phyloP scores from a whole-genome alignment of 2,329 filamentous ascomycete genomes.

The Fusarium sp. region DNA sequence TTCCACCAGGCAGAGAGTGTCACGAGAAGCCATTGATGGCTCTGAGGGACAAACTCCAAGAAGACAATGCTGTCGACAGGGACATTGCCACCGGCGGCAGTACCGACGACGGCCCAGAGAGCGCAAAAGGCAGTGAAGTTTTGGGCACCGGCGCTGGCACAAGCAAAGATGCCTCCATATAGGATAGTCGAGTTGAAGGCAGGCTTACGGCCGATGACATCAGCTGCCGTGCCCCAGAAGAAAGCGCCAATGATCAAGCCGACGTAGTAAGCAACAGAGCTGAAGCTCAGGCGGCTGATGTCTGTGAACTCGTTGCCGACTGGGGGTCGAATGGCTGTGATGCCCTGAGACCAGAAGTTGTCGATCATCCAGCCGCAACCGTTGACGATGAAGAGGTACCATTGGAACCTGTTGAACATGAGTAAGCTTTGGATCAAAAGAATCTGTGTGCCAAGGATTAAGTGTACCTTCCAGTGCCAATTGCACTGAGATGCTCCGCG shows the following conservation, averaged over 20 bases:
- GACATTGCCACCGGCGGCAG: conserved; percentile 56
- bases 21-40: conserved; percentile 57
- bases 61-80: conserved; percentile 61
- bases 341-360: conserved; percentile 55
- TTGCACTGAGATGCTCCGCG: conserved; percentile 44
- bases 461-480: conserved; percentile 51
- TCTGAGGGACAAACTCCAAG: conserved; percentile 57
- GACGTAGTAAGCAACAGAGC: conserved; percentile 49
- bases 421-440: background rate
- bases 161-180: conserved; percentile 64
- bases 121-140: conserved; percentile 67
- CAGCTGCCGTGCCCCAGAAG: conserved; percentile 57
- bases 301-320: conserved; percentile 49
- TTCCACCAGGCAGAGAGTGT: conserved; percentile 60
- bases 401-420: conserved; percentile 50
- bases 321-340: conserved; percentile 49
- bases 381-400: conserved; percentile 59
- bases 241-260: conserved; percentile 58
- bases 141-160: conserved; percentile 66
- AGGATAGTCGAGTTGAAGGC: conserved; percentile 59
- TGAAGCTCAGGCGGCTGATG: conserved; percentile 48
- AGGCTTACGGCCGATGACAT: conserved; percentile 54
- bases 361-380: conserved; percentile 61
- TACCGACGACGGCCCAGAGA: conserved; percentile 63
- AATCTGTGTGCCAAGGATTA: background rate